Evolutionary conservation across 768 basidiomycete species (phyloP).

Genomic region (Dioszegia aurantiaca): DNA sequence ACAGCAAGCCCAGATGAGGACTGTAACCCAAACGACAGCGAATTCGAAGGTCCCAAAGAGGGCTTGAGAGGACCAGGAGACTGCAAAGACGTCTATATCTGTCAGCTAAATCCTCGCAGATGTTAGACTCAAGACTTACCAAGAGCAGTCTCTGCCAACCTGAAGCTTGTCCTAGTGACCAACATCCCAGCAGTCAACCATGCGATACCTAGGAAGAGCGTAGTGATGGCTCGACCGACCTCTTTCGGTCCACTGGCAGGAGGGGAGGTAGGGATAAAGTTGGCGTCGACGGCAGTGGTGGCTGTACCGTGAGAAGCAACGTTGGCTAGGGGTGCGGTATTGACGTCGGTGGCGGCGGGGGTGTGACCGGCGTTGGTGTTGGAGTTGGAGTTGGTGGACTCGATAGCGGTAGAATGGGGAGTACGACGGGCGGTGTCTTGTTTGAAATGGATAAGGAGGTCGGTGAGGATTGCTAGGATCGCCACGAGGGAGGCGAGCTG

Average conservation of each 20-base stretch:
- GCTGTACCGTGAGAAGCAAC: no score
- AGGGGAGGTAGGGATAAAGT: background rate
- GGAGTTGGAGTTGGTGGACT: no score
- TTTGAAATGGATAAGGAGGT: background rate
- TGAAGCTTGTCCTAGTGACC: background rate
- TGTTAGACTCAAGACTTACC: background rate
- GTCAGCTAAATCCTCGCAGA: no score
- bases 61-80: background rate
- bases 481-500: background rate
- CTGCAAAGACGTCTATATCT: background rate
- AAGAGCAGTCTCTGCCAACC: background rate
- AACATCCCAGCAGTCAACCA: background rate
- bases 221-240: background rate
- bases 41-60: conserved; percentile 2
- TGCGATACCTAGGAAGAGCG: background rate
- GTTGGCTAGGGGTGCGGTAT: no score
- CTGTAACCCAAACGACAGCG: background rate
- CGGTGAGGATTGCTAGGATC: background rate
- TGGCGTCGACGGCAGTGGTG: no score
- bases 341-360: no score
- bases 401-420: no score
- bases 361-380: background rate
- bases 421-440: background rate
- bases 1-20: background rate
- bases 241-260: no score